Base-by-base conservation (phyloP, 768 basidiomycete species). In the Hericium erinaceus region DNA sequence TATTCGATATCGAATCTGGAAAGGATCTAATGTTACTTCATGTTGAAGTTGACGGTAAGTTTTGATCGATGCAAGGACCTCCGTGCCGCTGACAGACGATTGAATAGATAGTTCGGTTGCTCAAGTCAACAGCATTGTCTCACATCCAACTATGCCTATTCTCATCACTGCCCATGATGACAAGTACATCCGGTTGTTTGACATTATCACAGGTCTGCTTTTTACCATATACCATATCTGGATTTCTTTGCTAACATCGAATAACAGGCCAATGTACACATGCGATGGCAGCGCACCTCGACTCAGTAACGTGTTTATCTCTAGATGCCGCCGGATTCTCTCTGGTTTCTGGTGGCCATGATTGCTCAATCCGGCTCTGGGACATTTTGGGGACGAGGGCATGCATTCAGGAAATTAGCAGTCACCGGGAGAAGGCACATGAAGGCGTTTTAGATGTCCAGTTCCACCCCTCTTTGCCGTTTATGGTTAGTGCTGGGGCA, bases 361-460 rank as follows among this genome's bases (percentile, higher is more conserved):
- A 98, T 68, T 94, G 94, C 68, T 95, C 92, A 15, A 75, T 92
- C 39, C 89, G 95, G 24, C 87, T 97, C 73, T 99, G 97, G 97
- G 92, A 95, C 69, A 72, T 98, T 52, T 80, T 91, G 39, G 85
- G 85, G 59, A 79, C 85, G 56, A 80, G 82, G 40, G 80, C 85
- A 48, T 95, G 93, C 68, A 73, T 92, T 13, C 95, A 98, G 65
- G 97, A 98, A 70, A 80, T 90, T 59, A 86, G 89, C 37, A 82
- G 81, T 39, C 97, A 98, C 73, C 82, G 95, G 50, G 83, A 87
- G 74, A 95, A 95, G 72, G 87, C 84, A 44, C 80, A 83, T 54
- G 94, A 98, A 70, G 97, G 97, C 41, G 92, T 95, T 20, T 76
- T 97, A 61, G 90, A 85, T 64, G 86, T 95, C 12, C 85, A 88